A percentile compares a stretch with the other conserved stretches of the same genome.
phyloP scores from a whole-genome alignment of 2,329 filamentous ascomycete genomes.

The Xylaria sp. region DNA sequence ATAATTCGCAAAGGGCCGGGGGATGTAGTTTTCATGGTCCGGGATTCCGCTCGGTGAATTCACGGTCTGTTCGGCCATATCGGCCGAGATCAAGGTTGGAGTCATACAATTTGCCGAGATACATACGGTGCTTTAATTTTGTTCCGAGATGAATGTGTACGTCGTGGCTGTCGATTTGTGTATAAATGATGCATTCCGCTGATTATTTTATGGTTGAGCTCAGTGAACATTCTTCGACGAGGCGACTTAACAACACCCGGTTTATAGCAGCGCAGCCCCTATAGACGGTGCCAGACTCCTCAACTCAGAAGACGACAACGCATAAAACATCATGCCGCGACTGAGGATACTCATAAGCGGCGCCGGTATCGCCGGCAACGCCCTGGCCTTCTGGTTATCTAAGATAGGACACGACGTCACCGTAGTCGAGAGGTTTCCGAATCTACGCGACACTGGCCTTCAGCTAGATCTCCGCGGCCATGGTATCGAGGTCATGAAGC shows the following conservation, averaged over 20 bases:
- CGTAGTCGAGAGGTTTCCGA: slow-evolving; percentile 48
- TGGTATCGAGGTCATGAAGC: slow-evolving; percentile 55
- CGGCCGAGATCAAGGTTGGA: not conserved
- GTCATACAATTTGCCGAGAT: not conserved
- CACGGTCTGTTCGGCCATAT: slow-evolving; percentile 18
- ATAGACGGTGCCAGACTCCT: no score
- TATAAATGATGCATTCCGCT: slow-evolving; percentile 9
- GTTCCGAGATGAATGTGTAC: slow-evolving; percentile 3
- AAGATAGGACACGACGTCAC: slow-evolving; percentile 47
- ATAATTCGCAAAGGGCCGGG: not conserved
- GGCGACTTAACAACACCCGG: not conserved
- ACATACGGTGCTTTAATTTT: not conserved
- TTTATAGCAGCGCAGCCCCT: not conserved
- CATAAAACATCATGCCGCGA: slow-evolving; percentile 25
- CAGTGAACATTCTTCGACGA: not conserved
- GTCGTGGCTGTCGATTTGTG: no score
- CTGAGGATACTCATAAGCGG: slow-evolving; percentile 46
- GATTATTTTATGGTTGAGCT: not conserved
- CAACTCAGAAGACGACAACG: not conserved
- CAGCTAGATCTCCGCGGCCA: slow-evolving; percentile 60
- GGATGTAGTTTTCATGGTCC: not conserved
- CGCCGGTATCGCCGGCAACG: slow-evolving; percentile 46
- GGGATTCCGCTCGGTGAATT: slow-evolving; percentile 14
- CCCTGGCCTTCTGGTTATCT: slow-evolving; percentile 56
- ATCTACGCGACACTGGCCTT: slow-evolving; percentile 53